A percentile compares a stretch with the other conserved stretches of the same genome.
These are phyloP conservation scores for Neurospora tetraspora DNA, from an alignment of 495 filamentous ascomycete species.

Conservation along the genomic window DNA sequence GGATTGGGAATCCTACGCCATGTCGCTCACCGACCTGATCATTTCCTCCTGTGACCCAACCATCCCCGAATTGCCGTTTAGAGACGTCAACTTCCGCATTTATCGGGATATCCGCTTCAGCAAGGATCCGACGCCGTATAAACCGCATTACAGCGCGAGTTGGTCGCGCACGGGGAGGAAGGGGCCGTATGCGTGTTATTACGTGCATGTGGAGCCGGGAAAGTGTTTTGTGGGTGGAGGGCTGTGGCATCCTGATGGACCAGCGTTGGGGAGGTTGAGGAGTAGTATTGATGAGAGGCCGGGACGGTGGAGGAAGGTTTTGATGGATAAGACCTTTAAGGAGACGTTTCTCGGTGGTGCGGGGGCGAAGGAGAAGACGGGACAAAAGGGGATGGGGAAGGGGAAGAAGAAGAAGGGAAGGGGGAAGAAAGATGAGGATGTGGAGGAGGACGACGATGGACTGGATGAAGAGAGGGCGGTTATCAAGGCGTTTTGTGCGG, in stretches of 20 bases:
- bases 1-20: conserved; percentile 70
- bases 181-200: conserved; percentile 79
- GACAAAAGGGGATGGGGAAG: not conserved
- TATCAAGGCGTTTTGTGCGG: conserved; percentile 55
- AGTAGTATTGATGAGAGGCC: conserved; percentile 63
- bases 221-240: conserved; percentile 55
- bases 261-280: conserved; percentile 52
- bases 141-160: conserved; percentile 74
- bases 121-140: conserved; percentile 77
- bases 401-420: not conserved
- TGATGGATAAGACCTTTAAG: conserved; percentile 48
- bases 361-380: conserved; percentile 25
- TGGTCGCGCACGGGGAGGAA: conserved; percentile 83
- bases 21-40: conserved; percentile 58
- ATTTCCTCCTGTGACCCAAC: conserved; percentile 56
- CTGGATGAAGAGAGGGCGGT: conserved; percentile 10
- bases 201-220: conserved; percentile 40
- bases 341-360: conserved; percentile 52
- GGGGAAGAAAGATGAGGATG: not conserved
- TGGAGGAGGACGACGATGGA: not conserved
- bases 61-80: conserved; percentile 70
- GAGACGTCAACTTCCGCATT: conserved; percentile 80
- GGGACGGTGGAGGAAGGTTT: conserved; percentile 51
- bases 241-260: conserved; percentile 63
- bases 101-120: conserved; percentile 74